These are phyloP conservation scores for Saturnispora gosingensis DNA, from an alignment of 805 yeast genomes.

Conservation along the genomic window DNA sequence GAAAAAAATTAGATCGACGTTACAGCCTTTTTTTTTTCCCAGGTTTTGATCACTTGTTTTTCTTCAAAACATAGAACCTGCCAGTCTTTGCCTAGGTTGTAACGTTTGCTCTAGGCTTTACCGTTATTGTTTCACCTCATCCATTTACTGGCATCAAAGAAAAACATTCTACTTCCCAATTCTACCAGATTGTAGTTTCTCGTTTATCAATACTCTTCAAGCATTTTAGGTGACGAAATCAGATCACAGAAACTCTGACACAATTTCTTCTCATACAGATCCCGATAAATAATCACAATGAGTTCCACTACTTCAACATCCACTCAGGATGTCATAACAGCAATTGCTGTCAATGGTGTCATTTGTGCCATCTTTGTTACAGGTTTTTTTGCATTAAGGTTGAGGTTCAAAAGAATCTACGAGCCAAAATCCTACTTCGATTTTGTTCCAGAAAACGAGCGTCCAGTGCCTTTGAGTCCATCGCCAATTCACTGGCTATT, in stretches of 20 bases:
- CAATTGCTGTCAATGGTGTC: conserved; percentile 59
- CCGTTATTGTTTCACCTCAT: neutral
- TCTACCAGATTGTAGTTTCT: neutral
- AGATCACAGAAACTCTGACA: neutral
- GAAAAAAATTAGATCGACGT: neutral
- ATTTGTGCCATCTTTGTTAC: conserved; percentile 53
- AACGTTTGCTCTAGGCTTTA: neutral
- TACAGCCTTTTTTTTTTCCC: neutral
- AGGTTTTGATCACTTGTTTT: neutral
- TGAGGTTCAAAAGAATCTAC: conserved; percentile 63
- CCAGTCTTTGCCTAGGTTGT: neutral
- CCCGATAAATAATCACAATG: neutral
- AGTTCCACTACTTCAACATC: conserved; percentile 33
- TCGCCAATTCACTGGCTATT: conserved; percentile 66
- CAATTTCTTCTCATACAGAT: neutral
- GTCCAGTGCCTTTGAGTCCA: conserved; percentile 64
- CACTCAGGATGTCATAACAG: conserved; percentile 64
- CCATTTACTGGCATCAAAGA: neutral
- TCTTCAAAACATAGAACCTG: neutral
- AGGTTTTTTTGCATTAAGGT: conserved; percentile 57
- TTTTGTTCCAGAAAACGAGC: conserved; percentile 46
- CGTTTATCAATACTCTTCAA: neutral
- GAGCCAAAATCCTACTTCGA: conserved; percentile 70
- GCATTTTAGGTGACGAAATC: neutral
- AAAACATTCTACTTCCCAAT: neutral